These are phyloP conservation scores for Adansonia gregorii DNA, from an alignment of 441 rosid genomes.

Conservation along the genomic window DNA sequence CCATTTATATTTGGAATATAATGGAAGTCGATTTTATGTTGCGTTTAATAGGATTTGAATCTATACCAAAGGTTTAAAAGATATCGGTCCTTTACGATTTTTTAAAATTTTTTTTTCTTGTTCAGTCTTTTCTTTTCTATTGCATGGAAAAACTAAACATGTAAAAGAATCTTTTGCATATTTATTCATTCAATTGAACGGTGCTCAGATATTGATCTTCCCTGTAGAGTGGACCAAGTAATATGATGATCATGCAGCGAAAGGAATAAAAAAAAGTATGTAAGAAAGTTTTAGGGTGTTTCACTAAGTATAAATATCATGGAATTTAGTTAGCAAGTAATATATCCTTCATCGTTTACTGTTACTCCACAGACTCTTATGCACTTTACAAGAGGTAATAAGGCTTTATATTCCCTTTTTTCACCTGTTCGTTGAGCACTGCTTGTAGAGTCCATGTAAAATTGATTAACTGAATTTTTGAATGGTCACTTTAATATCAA, in stretches of 20 bases:
- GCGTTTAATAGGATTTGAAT: too few species aligned
- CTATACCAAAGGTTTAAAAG: too few species aligned
- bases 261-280: background rate
- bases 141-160: too few species aligned
- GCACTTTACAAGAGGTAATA: background rate
- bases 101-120: too few species aligned
- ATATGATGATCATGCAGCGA: background rate
- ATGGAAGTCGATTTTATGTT: too few species aligned
- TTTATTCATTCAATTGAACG: too few species aligned
- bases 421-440: background rate
- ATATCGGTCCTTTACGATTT: too few species aligned
- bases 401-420: background rate
- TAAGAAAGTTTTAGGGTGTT: background rate
- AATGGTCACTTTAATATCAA: background rate
- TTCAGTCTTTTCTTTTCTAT: too few species aligned
- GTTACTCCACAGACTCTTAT: background rate
- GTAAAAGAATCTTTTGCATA: too few species aligned
- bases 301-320: background rate
- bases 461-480: background rate
- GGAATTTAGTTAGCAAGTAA: background rate
- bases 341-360: background rate
- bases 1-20: too few species aligned
- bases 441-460: background rate
- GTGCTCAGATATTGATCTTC: too few species aligned
- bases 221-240: too few species aligned